Base-by-base conservation (phyloP, 306 rosid genomes). In the Pyrus betulifolia region DNA sequence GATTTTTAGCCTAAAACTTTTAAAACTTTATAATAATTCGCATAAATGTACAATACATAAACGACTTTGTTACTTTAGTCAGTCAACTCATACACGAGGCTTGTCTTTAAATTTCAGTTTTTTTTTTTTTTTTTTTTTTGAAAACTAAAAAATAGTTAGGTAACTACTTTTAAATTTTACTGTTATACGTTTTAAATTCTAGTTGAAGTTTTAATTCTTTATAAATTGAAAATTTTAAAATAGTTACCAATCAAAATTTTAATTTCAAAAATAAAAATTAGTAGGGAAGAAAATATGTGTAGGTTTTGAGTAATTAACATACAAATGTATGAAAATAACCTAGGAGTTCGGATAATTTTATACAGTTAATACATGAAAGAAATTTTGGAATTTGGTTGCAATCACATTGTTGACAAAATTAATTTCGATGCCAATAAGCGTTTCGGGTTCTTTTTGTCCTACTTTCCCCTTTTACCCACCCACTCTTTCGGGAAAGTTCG, bases 401-500 rank as follows among this genome's bases (percentile, higher is more conserved):
- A 49, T 15, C 8, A 49, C 21, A 15, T 5, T 49, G 55, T 4
- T 49, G 55, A 18, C 55, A 49, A 49, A 15, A 49, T 14, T 49
- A 25, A 61, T 61, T 25, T 61, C 28, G 38, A 61, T 25, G 38
- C 66, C 60, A 10, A 72, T 59, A 76, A 72, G 77, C 68, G 69
- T 38, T 44, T 10, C 14, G 38, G 61, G 21, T 81, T 60, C 51
- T 27, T 45, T n/a, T 57, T n/a, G 12, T 46, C 38, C 42, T 8
- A 33, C 18, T 28, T 27, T 21, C 76, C 45, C 76, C 18, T 78
- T 74, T 72, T 14, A 55, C 58, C 54, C 38, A 63, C 22, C 1
- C 49, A 78, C 18, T 33, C 82, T 75, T 52, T 72, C 21, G 52
- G 23, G 87, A 86, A 90, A 84, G 79, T 80, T 81, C 59, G 6